phyloP scores from a whole-genome alignment of 164 flowering plant species.

The Magnolia sinica region DNA sequence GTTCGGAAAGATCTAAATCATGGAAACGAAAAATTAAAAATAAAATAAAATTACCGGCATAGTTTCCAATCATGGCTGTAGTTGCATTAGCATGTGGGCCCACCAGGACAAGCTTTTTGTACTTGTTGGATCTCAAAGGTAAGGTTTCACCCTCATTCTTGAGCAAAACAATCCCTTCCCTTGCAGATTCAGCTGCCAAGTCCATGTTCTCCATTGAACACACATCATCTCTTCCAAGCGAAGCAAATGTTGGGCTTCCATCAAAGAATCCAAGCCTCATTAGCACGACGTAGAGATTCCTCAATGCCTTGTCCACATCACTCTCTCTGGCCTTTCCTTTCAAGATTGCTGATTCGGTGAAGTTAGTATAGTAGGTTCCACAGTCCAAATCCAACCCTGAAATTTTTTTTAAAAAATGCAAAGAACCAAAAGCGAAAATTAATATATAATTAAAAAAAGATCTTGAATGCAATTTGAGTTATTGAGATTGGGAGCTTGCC shows the following conservation, averaged over 20 bases:
- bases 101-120: constrained; percentile 31
- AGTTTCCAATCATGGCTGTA: constrained; percentile 40
- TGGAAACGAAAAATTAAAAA: no score
- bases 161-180: constrained; percentile 51
- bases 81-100: constrained; percentile 50
- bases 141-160: constrained; percentile 29
- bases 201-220: constrained; percentile 33
- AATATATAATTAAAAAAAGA: background rate
- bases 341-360: constrained; percentile 21
- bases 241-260: constrained; percentile 28
- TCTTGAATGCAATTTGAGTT: background rate
- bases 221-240: constrained; percentile 34
- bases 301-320: constrained; percentile 34
- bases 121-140: constrained; percentile 19
- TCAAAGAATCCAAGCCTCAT: constrained; percentile 49
- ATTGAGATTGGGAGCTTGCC: background rate
- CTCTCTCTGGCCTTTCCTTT: constrained; percentile 23
- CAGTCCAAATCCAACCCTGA: constrained; percentile 54
- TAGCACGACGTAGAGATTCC: constrained; percentile 29
- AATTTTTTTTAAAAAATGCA: no score
- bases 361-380: constrained; percentile 29
- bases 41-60: background rate
- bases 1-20: no score
- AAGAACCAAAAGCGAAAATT: background rate
- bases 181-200: constrained; percentile 51